Conservation (phyloP, 2,329 filamentous ascomycete species). For the Xylaria sp. region DNA sequence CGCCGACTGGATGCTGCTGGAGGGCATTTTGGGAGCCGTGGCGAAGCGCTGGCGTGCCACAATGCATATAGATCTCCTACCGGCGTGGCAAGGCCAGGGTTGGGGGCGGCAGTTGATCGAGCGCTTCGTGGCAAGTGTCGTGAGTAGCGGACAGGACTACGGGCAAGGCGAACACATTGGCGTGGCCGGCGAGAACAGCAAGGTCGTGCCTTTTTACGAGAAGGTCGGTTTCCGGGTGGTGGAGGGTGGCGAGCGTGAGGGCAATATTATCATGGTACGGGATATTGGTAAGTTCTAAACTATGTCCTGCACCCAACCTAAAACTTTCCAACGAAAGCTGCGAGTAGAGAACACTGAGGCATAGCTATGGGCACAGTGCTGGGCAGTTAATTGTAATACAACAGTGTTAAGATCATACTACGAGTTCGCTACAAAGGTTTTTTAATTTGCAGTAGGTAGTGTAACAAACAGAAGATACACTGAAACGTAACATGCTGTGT, state of each 20-base stretch:
- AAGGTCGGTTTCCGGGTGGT: conserved; percentile 57
- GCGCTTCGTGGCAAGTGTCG: conserved; percentile 55
- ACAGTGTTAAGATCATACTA: background rate
- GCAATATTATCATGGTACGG: conserved; percentile 56
- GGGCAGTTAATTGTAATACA: background rate
- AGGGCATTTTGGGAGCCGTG: conserved; percentile 53
- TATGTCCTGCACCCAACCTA: background rate
- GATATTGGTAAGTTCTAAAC: conserved; percentile 37
- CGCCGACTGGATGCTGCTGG: conserved; percentile 54
- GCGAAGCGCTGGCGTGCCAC: conserved; percentile 54
- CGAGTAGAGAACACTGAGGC: background rate
- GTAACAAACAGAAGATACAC: conserved; percentile 26
- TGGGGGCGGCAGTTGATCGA: conserved; percentile 58
- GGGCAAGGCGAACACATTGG: conserved; percentile 58
- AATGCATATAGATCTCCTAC: conserved; percentile 63
- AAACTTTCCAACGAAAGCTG: background rate
- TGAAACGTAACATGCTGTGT: conserved; percentile 13
- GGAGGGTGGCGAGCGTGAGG: conserved; percentile 48
- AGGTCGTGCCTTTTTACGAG: conserved; percentile 62
- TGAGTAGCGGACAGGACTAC: conserved; percentile 41
- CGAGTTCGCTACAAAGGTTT: background rate
- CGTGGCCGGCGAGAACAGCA: conserved; percentile 58
- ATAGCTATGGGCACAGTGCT: background rate
- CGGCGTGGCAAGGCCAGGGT: conserved; percentile 55
- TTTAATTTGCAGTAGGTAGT: conserved; percentile 15